phyloP scores from a whole-genome alignment of 177 flowering plant genomes.

The Vitis hybrid region DNA sequence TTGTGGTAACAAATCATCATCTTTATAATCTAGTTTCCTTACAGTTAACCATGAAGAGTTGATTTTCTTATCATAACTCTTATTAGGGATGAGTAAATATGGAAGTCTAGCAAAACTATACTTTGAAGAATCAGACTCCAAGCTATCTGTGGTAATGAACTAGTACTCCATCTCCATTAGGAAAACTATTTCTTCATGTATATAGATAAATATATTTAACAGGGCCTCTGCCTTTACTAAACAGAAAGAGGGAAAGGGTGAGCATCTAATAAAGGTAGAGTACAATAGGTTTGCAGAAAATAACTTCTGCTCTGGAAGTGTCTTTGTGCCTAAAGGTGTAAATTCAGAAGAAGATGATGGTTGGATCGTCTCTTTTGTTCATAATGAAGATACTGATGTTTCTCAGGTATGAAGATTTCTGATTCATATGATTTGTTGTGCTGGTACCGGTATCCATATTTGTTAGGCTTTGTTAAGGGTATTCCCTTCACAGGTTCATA shows the following conservation, averaged over 20 bases:
- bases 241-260: slow-evolving; percentile 8
- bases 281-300: slow-evolving; percentile 47
- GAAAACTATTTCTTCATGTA: too few relatives aligned
- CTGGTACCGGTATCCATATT: too few relatives aligned
- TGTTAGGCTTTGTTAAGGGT: too few relatives aligned
- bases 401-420: slow-evolving; percentile 40
- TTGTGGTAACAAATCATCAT: neutral
- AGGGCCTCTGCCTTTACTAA: too few relatives aligned
- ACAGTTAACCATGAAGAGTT: too few relatives aligned
- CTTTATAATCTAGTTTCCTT: too few relatives aligned
- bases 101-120: slow-evolving; percentile 57
- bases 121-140: slow-evolving; percentile 31
- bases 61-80: neutral
- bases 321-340: slow-evolving; percentile 47
- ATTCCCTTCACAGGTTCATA: slow-evolving; percentile 29
- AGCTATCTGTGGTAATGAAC: too few relatives aligned
- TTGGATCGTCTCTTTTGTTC: slow-evolving; percentile 59
- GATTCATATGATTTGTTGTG: neutral
- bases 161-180: too few relatives aligned
- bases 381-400: slow-evolving; percentile 44
- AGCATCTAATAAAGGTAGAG: slow-evolving; percentile 42
- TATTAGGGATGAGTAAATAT: slow-evolving; percentile 48
- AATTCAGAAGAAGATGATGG: slow-evolving; percentile 60
- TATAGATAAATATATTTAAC: too few relatives aligned
- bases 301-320: slow-evolving; percentile 51